Conservation (phyloP, 257 asterid genomes). For the Ophiorrhiza pumila region DNA sequence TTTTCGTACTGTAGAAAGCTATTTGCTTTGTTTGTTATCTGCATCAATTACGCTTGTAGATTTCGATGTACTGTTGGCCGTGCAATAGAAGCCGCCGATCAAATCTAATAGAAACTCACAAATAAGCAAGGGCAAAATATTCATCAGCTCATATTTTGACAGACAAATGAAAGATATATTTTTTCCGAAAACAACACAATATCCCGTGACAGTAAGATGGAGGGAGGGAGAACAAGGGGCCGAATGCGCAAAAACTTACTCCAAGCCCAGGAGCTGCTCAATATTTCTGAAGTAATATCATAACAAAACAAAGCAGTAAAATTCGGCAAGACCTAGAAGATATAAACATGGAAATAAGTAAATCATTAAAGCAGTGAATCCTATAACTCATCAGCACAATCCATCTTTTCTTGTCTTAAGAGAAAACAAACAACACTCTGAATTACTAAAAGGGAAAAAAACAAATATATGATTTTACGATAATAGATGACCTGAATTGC, state of each 20-base stretch:
- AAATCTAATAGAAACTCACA: constrained; percentile 40
- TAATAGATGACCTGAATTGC: constrained; percentile 42
- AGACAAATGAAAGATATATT: neutral
- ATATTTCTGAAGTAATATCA: constrained; percentile 30
- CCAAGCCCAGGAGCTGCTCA: constrained; percentile 52
- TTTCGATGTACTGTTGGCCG: constrained; percentile 84
- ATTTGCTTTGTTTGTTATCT: constrained; percentile 73
- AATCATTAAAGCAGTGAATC: neutral
- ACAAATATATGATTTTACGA: neutral
- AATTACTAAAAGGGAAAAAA: neutral
- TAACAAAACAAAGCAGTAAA: constrained; percentile 63
- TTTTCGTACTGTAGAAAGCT: constrained; percentile 99
- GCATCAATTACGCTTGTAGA: constrained; percentile 68
- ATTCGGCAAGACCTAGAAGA: constrained; percentile 84
- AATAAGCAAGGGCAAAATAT: constrained; percentile 12
- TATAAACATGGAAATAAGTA: neutral
- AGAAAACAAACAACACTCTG: neutral
- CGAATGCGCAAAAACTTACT: constrained; percentile 41
- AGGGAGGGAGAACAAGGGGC: neutral
- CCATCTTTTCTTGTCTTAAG: neutral
- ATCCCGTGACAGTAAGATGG: no score
- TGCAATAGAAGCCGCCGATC: constrained; percentile 85
- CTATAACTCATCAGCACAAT: neutral
- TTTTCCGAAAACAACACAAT: neutral
- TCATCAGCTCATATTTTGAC: constrained; percentile 7